Percentiles rank a stretch among this genome's conserved stretches.
Evolutionary conservation across 2,329 filamentous ascomycete species (phyloP).

Genomic region (Harringtonia aguacate): DNA sequence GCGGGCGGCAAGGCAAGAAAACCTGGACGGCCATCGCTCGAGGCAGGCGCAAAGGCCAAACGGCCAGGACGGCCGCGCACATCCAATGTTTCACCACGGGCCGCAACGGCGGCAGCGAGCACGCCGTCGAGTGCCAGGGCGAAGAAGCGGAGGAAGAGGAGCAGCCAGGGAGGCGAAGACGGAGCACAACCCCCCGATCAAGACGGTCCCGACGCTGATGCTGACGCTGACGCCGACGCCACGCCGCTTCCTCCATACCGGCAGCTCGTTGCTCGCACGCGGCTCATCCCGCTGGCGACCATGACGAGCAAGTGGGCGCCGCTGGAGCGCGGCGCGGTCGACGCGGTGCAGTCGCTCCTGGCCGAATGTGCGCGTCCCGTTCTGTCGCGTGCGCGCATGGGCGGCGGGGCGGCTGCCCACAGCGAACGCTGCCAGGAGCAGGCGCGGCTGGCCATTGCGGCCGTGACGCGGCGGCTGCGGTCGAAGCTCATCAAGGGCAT

Average conservation of each 20-base stretch:
- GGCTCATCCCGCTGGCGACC: constrained; percentile 46
- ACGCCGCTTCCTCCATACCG: constrained; percentile 23
- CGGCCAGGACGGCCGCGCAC: neutral
- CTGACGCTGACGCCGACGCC: neutral
- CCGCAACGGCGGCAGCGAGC: neutral
- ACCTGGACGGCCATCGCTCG: neutral
- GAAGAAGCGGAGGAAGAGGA: neutral
- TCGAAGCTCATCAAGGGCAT: constrained; percentile 48
- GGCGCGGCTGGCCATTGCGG: constrained; percentile 44
- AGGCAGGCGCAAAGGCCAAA: neutral
- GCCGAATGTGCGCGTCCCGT: constrained; percentile 50
- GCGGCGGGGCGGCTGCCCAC: constrained; percentile 17
- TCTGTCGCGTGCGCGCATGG: constrained; percentile 41
- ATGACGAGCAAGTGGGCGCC: constrained; percentile 61
- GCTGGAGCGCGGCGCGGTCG: constrained; percentile 42
- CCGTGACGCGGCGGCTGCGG: constrained; percentile 43
- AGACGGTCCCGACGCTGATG: neutral
- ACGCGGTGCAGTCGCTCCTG: constrained; percentile 45
- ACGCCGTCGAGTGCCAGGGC: neutral
- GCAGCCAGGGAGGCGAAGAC: neutral
- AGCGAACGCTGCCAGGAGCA: constrained; percentile 34
- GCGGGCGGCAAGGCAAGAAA: neutral
- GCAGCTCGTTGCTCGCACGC: constrained; percentile 39
- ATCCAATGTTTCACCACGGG: neutral
- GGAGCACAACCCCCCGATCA: neutral